Evolutionary conservation across 192 early-diverging fungal species (phyloP), one percentile per base, ranked within the genome.

Genomic region (Kickxella alabastrina): DNA sequence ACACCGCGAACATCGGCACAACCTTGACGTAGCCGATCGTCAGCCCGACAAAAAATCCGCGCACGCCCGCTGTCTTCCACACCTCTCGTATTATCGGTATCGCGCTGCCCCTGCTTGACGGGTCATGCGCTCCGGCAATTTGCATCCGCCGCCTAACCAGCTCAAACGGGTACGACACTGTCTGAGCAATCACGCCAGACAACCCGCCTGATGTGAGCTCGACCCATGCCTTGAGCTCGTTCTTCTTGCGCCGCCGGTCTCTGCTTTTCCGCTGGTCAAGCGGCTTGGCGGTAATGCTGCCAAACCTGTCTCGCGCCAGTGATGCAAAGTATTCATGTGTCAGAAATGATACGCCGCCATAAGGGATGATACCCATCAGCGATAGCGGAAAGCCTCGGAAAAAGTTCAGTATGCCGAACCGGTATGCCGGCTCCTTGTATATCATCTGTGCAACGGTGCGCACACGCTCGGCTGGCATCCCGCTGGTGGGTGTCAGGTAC

Each of bases 11-110:
- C 92, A 98, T 93, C 0, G 95, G 95, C 23, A 83, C 82, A 3
- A 98, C 87, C 66, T 98, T 98, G 58, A 98, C 63, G 65, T 91
- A 98, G 27, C 95, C 95, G 65, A 98, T 98, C 23, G 84, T 91
- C 38, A 98, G 75, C n/a, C 95, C 95, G 10, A 98, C 92, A 82
- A 86, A 98, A 68, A 96, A 95, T 6, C 95, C 95, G 23, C 82
- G 79, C 37, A 81, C 66, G 19, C 93, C 93, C 18, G 78, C 78
- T 28, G 64, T 61, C 27, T 44, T 38, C 65, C 83, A 90, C 44
- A 98, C 87, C 5, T 70, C 67, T 34, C 59, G 66, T 3, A 78
- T 77, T 13, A 87, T 87, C 26, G 83, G 75, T 48, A 49, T 49
- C 13, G 86, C 75, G n/a, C 78, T 75, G 14, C 79, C 68, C 34